These are phyloP conservation scores for Sclerotiophoma versabilis DNA, from an alignment of 2,329 filamentous ascomycete species.

Conservation along the genomic window DNA sequence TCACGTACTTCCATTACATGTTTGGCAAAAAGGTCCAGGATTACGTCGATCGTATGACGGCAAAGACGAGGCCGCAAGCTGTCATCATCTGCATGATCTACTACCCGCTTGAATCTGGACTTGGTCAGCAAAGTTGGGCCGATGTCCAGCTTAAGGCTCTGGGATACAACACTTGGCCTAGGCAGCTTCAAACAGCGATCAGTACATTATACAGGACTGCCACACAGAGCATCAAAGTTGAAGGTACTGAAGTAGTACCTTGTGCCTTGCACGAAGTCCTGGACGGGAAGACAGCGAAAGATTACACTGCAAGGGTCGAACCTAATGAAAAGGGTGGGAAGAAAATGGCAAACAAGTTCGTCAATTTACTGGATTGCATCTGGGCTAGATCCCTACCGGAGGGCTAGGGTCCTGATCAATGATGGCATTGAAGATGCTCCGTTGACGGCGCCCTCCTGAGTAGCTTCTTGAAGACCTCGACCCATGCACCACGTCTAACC, in stretches of 20 bases:
- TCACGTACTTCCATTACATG: conserved; percentile 42
- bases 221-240: conserved; percentile 35
- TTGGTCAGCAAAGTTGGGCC: conserved; percentile 44
- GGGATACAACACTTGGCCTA: conserved; percentile 41
- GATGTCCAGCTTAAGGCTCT: conserved; percentile 39
- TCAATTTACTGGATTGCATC: conserved; percentile 20
- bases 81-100: conserved; percentile 51
- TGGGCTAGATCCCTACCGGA: neutral
- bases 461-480: neutral
- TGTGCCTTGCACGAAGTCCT: conserved; percentile 44
- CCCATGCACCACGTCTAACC: neutral
- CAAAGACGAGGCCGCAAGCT: conserved; percentile 41
- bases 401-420: neutral
- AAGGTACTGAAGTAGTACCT: conserved; percentile 41
- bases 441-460: no score
- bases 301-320: conserved; percentile 48
- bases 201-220: conserved; percentile 41
- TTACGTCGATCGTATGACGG: conserved; percentile 37
- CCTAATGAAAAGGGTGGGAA: conserved; percentile 43
- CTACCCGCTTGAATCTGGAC: conserved; percentile 41
- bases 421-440: neutral
- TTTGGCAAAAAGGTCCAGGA: conserved; percentile 38
- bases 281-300: conserved; percentile 36
- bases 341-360: conserved; percentile 44
- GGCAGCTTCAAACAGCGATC: conserved; percentile 44